Base-by-base conservation (phyloP, 2,329 filamentous ascomycete species). In the Hymenoscyphus repandus region DNA sequence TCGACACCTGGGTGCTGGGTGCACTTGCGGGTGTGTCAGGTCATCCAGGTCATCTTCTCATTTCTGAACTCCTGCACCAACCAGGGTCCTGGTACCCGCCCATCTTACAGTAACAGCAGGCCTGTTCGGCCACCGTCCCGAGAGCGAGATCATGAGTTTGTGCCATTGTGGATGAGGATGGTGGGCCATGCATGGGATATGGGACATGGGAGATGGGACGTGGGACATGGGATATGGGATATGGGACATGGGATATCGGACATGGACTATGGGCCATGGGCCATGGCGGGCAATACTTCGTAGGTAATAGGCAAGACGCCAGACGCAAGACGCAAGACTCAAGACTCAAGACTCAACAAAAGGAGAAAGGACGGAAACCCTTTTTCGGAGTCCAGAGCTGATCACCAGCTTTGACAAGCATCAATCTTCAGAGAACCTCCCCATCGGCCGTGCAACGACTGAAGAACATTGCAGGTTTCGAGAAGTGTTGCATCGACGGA, bases 1-100 rank as follows among this genome's bases (percentile, higher is more conserved):
- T 60, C 58, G 56, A 58, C 58, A 46, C 54, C 41, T 58, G 58
- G 58, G 51, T 57, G 54, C 41, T 58, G 58, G 58, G 51, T 57
- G 45, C 34, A 30, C 37, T 51, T 32, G 54, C 58, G 58, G 58
- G 55, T 56, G 55, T 58, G 53, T 58, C 57, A 57, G 53, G 52
- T 57, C 46, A 59, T 58, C 46, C 22, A 27, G 22, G 22, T 27
- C 22, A 27, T 27, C 7, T 27, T 27, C 22, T 36, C 51, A 41
- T 41, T 37, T 50, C 36, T 53, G 41, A 45, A 31, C 39, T 13
- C 15, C 31, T 50, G 51, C 46, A 50, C 27, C 11, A 17, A 15
- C 41, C 38, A 41, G 50, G 53, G 45, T 6, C 27, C 47, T 45
- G 12, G 27, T 32, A 13, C 40, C 52, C 45, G 47, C 43, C 51